These are phyloP conservation scores for Exophiala aquamarina DNA, from an alignment of 2,329 filamentous ascomycete species.

Conservation along the genomic window DNA sequence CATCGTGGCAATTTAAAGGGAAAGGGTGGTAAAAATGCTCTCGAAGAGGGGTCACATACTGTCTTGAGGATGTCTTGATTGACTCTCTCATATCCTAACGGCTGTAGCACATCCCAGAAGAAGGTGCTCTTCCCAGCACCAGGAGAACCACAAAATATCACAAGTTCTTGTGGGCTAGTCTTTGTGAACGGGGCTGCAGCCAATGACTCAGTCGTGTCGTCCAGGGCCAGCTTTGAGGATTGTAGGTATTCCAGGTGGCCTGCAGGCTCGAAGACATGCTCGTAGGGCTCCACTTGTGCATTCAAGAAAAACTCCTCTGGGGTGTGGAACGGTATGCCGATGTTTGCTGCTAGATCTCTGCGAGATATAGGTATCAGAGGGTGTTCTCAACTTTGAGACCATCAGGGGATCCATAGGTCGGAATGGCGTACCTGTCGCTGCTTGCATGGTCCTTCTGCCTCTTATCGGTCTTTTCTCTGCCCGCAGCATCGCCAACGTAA, in stretches of 20 bases:
- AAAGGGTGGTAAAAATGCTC: no score
- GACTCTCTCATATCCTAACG: slow-evolving; percentile 76
- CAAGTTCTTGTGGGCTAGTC: slow-evolving; percentile 67
- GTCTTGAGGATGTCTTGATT: slow-evolving; percentile 90
- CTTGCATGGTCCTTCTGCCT: slow-evolving; percentile 58
- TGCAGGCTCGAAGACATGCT: slow-evolving; percentile 69
- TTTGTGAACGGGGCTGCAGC: slow-evolving; percentile 49
- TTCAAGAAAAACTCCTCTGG: slow-evolving; percentile 90
- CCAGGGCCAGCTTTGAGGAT: background rate
- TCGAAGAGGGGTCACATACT: slow-evolving; percentile 44
- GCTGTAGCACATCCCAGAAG: slow-evolving; percentile 75
- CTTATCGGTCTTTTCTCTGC: slow-evolving; percentile 43
- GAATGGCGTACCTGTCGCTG: slow-evolving; percentile 56
- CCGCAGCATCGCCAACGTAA: slow-evolving; percentile 86
- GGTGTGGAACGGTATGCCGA: slow-evolving; percentile 76
- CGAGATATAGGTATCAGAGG: no score
- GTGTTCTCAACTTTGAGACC: no score
- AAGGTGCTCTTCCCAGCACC: slow-evolving; percentile 91
- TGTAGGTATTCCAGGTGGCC: slow-evolving; percentile 46
- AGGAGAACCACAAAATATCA: slow-evolving; percentile 85
- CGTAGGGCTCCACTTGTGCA: slow-evolving; percentile 64
- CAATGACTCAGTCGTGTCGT: background rate
- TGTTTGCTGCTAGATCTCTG: slow-evolving; percentile 81
- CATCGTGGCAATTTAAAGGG: no score
- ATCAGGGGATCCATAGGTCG: no score